Evolutionary conservation across 306 rosid genomes (phyloP).

Genomic region (Notholithocarpus densiflorus): DNA sequence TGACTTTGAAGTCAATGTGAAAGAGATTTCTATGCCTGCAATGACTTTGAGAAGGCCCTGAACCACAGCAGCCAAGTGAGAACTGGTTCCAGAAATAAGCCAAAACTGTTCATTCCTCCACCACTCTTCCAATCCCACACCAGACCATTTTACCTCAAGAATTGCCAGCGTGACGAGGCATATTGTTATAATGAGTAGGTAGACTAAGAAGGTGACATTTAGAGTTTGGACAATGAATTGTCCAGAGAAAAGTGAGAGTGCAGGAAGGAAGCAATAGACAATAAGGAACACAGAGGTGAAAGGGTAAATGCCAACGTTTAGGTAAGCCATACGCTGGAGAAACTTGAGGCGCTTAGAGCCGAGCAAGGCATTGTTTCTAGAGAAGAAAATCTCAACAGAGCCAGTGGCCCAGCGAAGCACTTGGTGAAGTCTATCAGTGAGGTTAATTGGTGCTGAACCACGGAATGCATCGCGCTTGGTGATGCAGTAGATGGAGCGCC

Average conservation of each 20-base stretch:
- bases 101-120: constrained; percentile 61
- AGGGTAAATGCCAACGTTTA: constrained; percentile 52
- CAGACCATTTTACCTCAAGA: constrained; percentile 54
- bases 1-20: constrained; percentile 49
- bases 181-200: constrained; percentile 34
- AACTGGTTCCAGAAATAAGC: constrained; percentile 54
- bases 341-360: constrained; percentile 35
- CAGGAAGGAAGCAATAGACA: constrained; percentile 57
- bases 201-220: constrained; percentile 33
- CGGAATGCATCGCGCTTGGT: constrained; percentile 53
- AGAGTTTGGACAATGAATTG: constrained; percentile 42
- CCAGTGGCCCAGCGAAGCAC: constrained; percentile 61
- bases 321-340: constrained; percentile 45
- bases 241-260: constrained; percentile 51
- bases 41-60: constrained; percentile 50
- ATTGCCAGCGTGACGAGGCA: constrained; percentile 41
- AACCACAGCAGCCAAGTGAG: constrained; percentile 51
- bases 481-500: constrained; percentile 50
- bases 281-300: constrained; percentile 54
- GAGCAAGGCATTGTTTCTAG: constrained; percentile 43
- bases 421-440: constrained; percentile 55
- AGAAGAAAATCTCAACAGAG: constrained; percentile 57
- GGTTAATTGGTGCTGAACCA: constrained; percentile 58
- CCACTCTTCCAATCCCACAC: constrained; percentile 52
- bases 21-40: constrained; percentile 56